Percentiles rank a stretch among this genome's conserved stretches.
These are phyloP conservation scores for Populus ilicifolia DNA, from an alignment of 345 rosid species.

Conservation along the genomic window DNA sequence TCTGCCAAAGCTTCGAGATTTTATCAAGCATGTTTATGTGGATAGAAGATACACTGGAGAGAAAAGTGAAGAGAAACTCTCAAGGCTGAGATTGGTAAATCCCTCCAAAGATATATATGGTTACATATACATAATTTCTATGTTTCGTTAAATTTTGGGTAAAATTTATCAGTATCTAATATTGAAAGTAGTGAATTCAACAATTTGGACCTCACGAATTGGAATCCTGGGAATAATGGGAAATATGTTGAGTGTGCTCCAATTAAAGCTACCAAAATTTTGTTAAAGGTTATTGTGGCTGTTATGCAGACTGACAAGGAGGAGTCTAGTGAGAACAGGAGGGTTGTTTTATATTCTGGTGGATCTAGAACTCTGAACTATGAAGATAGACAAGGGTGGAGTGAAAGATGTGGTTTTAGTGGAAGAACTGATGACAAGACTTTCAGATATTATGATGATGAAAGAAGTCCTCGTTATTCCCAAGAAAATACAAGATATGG, in stretches of 20 bases:
- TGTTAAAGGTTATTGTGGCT: conserved; percentile 5
- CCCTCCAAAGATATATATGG: neutral
- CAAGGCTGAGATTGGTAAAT: conserved; percentile 51
- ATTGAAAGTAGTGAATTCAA: neutral
- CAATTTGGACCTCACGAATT: neutral
- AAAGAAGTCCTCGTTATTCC: conserved; percentile 45
- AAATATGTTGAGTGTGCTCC: neutral
- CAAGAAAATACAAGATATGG: conserved; percentile 44
- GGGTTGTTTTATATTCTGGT: conserved; percentile 26
- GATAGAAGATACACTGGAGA: conserved; percentile 61
- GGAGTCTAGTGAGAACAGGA: conserved; percentile 39
- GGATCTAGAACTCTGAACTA: conserved; percentile 42
- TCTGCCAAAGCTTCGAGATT: conserved; percentile 61
- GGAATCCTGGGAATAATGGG: neutral
- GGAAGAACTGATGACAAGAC: conserved; percentile 43
- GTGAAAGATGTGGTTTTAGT: conserved; percentile 30
- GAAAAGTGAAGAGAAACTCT: conserved; percentile 37
- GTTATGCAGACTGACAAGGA: conserved; percentile 42
- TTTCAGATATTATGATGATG: conserved; percentile 44
- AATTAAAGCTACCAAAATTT: neutral
- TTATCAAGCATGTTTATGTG: conserved; percentile 81
- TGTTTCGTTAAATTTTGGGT: neutral
- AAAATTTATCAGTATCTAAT: neutral
- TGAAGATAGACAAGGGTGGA: conserved; percentile 34
- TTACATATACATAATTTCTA: neutral